Base-by-base conservation (phyloP, 495 filamentous ascomycete genomes). In the Tuber magnatum region DNA sequence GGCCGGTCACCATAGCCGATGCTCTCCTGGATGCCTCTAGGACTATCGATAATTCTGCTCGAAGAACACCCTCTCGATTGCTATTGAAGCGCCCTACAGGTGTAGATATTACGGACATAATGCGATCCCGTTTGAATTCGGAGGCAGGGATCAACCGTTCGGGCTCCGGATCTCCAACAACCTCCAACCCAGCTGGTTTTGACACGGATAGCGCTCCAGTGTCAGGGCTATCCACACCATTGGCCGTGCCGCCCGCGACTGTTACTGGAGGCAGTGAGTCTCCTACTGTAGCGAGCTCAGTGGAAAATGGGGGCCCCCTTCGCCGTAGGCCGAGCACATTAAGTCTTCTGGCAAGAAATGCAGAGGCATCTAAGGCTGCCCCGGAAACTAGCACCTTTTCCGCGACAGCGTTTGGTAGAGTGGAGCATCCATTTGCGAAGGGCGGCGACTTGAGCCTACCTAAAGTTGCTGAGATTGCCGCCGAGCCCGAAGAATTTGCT, bases 21-120 rank as follows among this genome's bases (percentile, higher is more conserved):
- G 94, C 95, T 12, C 85, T 99, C 9, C 86, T 96, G 14, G 96
- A 99, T 84, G 95, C 96, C 24, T 96, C 94, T 3, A 93, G 92
- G 82, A 92, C 92, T 2, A 93, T 95, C 77, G 91, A 97, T 80
- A 89, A 91, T 76, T 85, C 88, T 1, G 79, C 89, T 81, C 85
- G 90, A 78, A 85, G 87, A 80, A 86, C 87, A 71, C 84, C 88
- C 74, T 79, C 78, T 74, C 77, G 69, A 24, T 56, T 73, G 69
- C 79, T 77, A 35, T 20, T 74, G 44, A 77, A 74, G 68, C 61
- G 78, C 73, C 35, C 77, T 22, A 73, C 61, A 24, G 72, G 72
- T 22, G 72, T 79, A 32, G 77, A 79, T 72, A 79, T 79, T 35
- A 71, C 35, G 69, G 69, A 40, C 69, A 71, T 71, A 44, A 44